These are phyloP conservation scores for Talaromyces trachyspermus DNA, from an alignment of 495 filamentous ascomycete species.

Conservation along the genomic window DNA sequence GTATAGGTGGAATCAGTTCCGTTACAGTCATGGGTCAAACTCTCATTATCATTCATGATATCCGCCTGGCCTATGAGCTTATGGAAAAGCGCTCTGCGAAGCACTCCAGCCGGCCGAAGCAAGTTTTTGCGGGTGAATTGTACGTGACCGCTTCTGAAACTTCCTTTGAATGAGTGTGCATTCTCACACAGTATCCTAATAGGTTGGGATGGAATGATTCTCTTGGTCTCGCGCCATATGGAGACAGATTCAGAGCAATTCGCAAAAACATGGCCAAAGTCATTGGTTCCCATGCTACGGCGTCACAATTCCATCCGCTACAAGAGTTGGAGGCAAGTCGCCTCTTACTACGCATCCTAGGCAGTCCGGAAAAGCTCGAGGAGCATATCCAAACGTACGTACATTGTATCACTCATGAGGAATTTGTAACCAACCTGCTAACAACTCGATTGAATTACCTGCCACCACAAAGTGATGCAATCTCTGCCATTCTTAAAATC, in stretches of 20 bases:
- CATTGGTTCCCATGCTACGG: slow-evolving; percentile 24
- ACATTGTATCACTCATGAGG: neutral
- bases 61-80: slow-evolving; percentile 32
- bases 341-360: slow-evolving; percentile 35
- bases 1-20: slow-evolving; percentile 44
- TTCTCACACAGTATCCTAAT: neutral
- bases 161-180: neutral
- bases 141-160: slow-evolving; percentile 12
- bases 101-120: slow-evolving; percentile 33
- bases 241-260: slow-evolving; percentile 28
- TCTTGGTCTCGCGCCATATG: slow-evolving; percentile 28
- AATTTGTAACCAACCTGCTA: neutral
- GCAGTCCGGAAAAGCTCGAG: slow-evolving; percentile 25
- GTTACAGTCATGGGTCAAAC: slow-evolving; percentile 40
- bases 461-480: slow-evolving; percentile 24
- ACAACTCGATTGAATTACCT: too few species aligned
- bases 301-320: slow-evolving; percentile 27
- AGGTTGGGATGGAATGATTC: slow-evolving; percentile 25
- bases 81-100: slow-evolving; percentile 38
- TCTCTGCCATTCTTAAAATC: slow-evolving; percentile 38
- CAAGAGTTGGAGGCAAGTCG: slow-evolving; percentile 34
- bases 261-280: slow-evolving; percentile 32
- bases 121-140: slow-evolving; percentile 34
- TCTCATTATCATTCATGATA: slow-evolving; percentile 42
- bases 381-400: slow-evolving; percentile 36